Percentiles rank a stretch among this genome's conserved stretches.
These are phyloP conservation scores for Penicillium paradoxum DNA, from an alignment of 495 filamentous ascomycete species.

Conservation along the genomic window DNA sequence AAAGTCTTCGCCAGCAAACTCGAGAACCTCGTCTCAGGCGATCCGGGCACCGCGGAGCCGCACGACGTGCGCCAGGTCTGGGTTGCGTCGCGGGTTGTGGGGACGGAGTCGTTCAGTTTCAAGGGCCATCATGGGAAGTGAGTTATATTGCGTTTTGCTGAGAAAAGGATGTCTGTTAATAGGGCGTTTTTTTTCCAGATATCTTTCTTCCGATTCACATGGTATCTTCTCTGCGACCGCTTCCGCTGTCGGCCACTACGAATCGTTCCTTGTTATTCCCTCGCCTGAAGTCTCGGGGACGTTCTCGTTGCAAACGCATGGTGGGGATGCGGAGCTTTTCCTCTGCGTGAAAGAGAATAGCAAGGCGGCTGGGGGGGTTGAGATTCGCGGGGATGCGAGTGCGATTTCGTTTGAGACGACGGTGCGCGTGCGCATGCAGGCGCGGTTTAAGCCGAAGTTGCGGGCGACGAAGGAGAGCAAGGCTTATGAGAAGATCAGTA, in stretches of 20 bases:
- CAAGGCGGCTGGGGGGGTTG: conserved; percentile 46
- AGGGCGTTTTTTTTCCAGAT: too few relatives aligned
- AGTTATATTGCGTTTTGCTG: too few relatives aligned
- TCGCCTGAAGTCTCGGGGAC: conserved; percentile 58
- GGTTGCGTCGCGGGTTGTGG: conserved; percentile 80
- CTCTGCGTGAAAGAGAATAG: conserved; percentile 43
- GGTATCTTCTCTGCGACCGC: conserved; percentile 71
- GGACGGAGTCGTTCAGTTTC: conserved; percentile 74
- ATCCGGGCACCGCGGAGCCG: conserved; percentile 78
- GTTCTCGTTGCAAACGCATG: conserved; percentile 64
- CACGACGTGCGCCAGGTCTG: conserved; percentile 94
- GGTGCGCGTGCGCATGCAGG: conserved; percentile 86
- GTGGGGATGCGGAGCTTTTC: conserved; percentile 45
- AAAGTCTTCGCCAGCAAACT: conserved; percentile 74
- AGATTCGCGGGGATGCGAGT: conserved; percentile 72
- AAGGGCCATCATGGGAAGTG: conserved; percentile 84
- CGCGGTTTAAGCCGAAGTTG: conserved; percentile 79
- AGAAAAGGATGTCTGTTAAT: too few relatives aligned
- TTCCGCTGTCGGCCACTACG: conserved; percentile 75
- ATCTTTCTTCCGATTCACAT: conserved; percentile 78
- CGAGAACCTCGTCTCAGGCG: conserved; percentile 77
- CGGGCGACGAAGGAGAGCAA: conserved; percentile 75
- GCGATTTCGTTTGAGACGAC: conserved; percentile 68
- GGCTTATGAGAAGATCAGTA: conserved; percentile 75
- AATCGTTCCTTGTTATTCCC: conserved; percentile 70